These are phyloP conservation scores for Chamaenerion angustifolium DNA, from an alignment of 345 rosid genomes.

Conservation along the genomic window DNA sequence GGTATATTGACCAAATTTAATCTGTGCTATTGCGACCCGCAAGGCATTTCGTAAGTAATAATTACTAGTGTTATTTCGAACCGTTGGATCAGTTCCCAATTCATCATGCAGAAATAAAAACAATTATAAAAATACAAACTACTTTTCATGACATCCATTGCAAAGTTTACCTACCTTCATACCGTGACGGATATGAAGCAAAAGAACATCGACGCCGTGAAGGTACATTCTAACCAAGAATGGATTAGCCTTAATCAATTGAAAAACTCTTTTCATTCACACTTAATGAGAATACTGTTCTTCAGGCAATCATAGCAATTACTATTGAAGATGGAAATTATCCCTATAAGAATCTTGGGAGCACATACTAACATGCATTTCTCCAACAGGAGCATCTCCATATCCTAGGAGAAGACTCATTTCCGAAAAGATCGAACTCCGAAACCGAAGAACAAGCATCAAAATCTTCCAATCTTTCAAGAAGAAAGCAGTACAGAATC, in stretches of 20 bases:
- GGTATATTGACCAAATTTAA: no score
- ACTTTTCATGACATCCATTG: slow-evolving; percentile 85
- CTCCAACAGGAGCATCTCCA: slow-evolving; percentile 93
- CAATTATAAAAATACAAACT: no score
- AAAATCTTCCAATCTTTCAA: slow-evolving; percentile 41
- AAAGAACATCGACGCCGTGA: slow-evolving; percentile 92
- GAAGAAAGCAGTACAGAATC: slow-evolving; percentile 78
- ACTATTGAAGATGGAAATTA: slow-evolving; percentile 92
- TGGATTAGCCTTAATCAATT: no score
- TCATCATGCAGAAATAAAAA: no score
- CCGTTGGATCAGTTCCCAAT: no score
- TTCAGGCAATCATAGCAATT: slow-evolving; percentile 79
- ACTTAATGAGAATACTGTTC: not conserved
- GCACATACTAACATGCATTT: slow-evolving; percentile 87
- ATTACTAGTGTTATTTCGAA: no score
- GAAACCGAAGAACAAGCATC: slow-evolving; percentile 55
- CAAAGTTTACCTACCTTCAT: slow-evolving; percentile 90
- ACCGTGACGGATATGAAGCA: slow-evolving; percentile 95
- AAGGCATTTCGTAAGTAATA: no score
- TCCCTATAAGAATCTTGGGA: slow-evolving; percentile 95
- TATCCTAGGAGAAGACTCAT: slow-evolving; percentile 84
- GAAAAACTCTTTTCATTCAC: not conserved
- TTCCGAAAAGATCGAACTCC: slow-evolving; percentile 41
- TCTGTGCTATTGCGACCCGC: no score
- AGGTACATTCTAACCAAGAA: no score